Evolutionary conservation across 495 filamentous ascomycete genomes (phyloP).

Genomic region (Xylona heveae): DNA sequence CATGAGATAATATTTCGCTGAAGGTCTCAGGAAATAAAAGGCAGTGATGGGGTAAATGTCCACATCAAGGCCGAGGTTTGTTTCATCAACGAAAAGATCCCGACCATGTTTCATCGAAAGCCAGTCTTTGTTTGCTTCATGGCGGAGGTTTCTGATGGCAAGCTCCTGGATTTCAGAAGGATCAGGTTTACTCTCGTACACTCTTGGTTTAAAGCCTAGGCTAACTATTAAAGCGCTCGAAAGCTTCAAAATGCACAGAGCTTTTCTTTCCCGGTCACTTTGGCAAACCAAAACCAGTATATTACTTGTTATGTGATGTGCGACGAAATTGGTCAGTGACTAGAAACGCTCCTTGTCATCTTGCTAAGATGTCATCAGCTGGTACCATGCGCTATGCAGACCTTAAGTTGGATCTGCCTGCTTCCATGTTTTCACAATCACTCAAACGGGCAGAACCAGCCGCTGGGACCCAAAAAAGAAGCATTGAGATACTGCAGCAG

Average conservation of each 20-base stretch:
- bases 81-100: conserved; percentile 46
- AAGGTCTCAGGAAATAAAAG: conserved; percentile 18
- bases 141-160: conserved; percentile 54
- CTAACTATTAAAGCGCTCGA: conserved; percentile 27
- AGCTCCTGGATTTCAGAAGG: conserved; percentile 56
- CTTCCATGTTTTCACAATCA: conserved; percentile 25
- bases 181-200: conserved; percentile 24
- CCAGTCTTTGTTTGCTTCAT: conserved; percentile 51
- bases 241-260: conserved; percentile 43
- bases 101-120: conserved; percentile 35
- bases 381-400: conserved; percentile 47
- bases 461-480: conserved; percentile 4
- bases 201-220: not conserved
- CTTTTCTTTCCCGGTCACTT: conserved; percentile 33
- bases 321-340: conserved; percentile 53
- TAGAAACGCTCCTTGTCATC: not conserved
- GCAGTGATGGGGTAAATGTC: conserved; percentile 25
- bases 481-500: not conserved
- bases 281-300: conserved; percentile 31
- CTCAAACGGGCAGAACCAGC: conserved; percentile 2
- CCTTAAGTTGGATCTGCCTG: conserved; percentile 38
- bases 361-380: conserved; percentile 21
- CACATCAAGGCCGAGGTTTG: conserved; percentile 47
- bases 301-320: conserved; percentile 63
- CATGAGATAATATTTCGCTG: too few species aligned